A percentile compares a stretch with the other conserved stretches of the same genome.
These are phyloP conservation scores for Coemansia sp. DNA, from an alignment of 192 early-diverging fungal genomes.

Conservation along the genomic window DNA sequence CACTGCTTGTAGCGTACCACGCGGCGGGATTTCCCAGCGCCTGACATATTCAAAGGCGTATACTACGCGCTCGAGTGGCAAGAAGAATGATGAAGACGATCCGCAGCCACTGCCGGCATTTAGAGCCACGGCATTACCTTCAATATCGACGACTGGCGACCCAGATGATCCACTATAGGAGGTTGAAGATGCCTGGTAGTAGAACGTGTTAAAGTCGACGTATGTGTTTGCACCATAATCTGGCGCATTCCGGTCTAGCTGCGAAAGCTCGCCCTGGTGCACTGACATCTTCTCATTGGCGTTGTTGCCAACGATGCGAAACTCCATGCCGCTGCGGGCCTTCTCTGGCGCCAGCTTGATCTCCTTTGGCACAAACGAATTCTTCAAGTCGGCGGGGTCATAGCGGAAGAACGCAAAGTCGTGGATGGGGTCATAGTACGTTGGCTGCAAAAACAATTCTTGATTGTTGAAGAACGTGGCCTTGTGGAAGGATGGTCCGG, in stretches of 20 bases:
- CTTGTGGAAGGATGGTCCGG: constrained; percentile 68
- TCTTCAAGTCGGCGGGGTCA: constrained; percentile 62
- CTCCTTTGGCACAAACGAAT: constrained; percentile 22
- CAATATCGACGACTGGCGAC: constrained; percentile 73
- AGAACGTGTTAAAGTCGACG: constrained; percentile 81
- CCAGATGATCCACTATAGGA: constrained; percentile 68
- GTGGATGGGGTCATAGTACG: constrained; percentile 78
- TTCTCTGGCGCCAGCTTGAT: constrained; percentile 64
- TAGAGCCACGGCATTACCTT: constrained; percentile 73
- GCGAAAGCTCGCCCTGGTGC: constrained; percentile 70
- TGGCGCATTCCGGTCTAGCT: constrained; percentile 70
- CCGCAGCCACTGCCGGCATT: constrained; percentile 58
- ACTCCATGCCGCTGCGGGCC: constrained; percentile 71
- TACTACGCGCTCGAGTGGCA: constrained; percentile 70
- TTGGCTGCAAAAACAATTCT: constrained; percentile 65
- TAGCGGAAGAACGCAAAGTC: constrained; percentile 83
- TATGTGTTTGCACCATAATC: constrained; percentile 54
- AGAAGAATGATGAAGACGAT: constrained; percentile 60
- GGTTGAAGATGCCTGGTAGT: constrained; percentile 71
- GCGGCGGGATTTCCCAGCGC: constrained; percentile 59
- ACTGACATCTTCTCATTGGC: constrained; percentile 79
- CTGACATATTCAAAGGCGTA: constrained; percentile 64
- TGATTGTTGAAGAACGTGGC: constrained; percentile 69
- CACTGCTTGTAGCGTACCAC: constrained; percentile 75
- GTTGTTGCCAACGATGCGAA: constrained; percentile 74